Percentiles rank a stretch among this genome's conserved stretches.
Evolutionary conservation across 352 stramenopile genomes (phyloP).

Genomic region (Phytophthora podocarpi): DNA sequence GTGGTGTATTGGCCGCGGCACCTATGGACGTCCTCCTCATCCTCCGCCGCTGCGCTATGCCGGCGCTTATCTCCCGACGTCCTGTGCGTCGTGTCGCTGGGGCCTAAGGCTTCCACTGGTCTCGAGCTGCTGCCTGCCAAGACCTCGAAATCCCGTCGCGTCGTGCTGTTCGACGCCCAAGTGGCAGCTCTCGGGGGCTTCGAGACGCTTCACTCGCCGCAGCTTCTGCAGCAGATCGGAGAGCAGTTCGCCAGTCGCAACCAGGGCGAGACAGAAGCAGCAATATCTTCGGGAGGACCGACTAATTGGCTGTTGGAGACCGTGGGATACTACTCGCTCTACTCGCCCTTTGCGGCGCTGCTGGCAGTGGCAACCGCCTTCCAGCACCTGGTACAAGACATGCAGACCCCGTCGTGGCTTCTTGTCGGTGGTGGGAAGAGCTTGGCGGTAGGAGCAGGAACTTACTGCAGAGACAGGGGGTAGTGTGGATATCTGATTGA

Average conservation of each 20-base stretch:
- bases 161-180: constrained; percentile 38
- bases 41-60: constrained; percentile 18
- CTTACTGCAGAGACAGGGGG: neutral
- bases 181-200: constrained; percentile 27
- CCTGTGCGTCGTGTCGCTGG: constrained; percentile 42
- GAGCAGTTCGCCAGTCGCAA: neutral
- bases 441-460: constrained; percentile 34
- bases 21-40: constrained; percentile 13
- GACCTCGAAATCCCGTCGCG: constrained; percentile 1
- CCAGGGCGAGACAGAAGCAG: neutral
- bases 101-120: neutral
- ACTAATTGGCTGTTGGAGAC: constrained; percentile 5
- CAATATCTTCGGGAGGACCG: neutral
- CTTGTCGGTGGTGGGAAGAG: constrained; percentile 34
- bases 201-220: constrained; percentile 20
- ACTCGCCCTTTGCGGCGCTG: constrained; percentile 25
- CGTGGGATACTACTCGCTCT: constrained; percentile 31
- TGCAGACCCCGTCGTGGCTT: constrained; percentile 25
- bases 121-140: constrained; percentile 17
- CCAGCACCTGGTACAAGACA: constrained; percentile 10
- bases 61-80: constrained; percentile 13
- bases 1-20: constrained; percentile 61
- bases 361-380: constrained; percentile 22
- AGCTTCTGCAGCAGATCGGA: constrained; percentile 24
- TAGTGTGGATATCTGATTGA: neutral